Evolutionary conservation across 371 early-diverging fungal species (phyloP).

Genomic region (Apophysomyces trapeziformis): DNA sequence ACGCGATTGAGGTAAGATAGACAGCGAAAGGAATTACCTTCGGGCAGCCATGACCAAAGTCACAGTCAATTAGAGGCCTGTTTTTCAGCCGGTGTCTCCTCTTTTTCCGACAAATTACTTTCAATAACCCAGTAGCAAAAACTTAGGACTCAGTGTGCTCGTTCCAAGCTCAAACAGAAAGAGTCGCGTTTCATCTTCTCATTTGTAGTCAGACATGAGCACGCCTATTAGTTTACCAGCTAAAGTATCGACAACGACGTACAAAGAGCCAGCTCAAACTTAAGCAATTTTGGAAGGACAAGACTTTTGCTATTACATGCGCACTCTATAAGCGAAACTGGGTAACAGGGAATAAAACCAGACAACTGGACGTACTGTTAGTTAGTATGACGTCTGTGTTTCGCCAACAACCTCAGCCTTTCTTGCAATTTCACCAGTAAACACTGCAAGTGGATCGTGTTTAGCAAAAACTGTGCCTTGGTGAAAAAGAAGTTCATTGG

Average conservation of each 20-base stretch:
- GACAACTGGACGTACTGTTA: conserved; percentile 78
- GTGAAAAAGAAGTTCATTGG: conserved; percentile 79
- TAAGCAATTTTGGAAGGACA: conserved; percentile 91
- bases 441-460: conserved; percentile 80
- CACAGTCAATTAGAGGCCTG: too few relatives aligned
- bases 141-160: too few relatives aligned
- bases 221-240: too few relatives aligned
- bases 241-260: conserved; percentile 16
- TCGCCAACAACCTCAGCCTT: conserved; percentile 81
- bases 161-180: too few relatives aligned
- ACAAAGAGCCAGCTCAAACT: conserved; percentile 73
- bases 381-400: conserved; percentile 85
- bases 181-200: too few relatives aligned
- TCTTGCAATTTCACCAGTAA: conserved; percentile 81
- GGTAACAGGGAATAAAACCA: conserved; percentile 69
- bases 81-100: too few relatives aligned
- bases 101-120: too few relatives aligned
- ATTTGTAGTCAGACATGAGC: too few relatives aligned
- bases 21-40: not conserved
- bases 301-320: conserved; percentile 81
- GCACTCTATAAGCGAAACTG: conserved; percentile 74
- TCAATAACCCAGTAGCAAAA: too few relatives aligned
- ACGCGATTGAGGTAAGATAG: not conserved
- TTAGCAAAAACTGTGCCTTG: conserved; percentile 88
- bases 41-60: too few relatives aligned